Evolutionary conservation across 495 filamentous ascomycete species (phyloP).

Genomic region (Neurospora intermedia): DNA sequence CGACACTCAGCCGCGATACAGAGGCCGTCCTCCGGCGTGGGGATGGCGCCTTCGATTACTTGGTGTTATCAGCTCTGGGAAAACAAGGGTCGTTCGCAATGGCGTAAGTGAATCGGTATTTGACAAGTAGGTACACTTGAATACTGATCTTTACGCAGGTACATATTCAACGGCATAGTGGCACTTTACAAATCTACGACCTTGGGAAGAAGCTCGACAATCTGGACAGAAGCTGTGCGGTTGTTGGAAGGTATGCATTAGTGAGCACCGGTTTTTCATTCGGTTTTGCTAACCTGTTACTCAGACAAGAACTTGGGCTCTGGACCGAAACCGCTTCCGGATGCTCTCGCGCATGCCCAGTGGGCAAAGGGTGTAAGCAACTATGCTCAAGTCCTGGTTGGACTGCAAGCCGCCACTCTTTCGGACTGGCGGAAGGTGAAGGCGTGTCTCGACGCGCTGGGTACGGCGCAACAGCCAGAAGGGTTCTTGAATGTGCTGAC

Average conservation of each 20-base stretch:
- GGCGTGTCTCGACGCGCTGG: constrained; percentile 29
- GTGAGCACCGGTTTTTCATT: not conserved
- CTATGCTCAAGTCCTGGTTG: constrained; percentile 37
- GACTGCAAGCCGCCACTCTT: constrained; percentile 34
- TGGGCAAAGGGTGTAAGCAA: constrained; percentile 35
- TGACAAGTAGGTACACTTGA: constrained; percentile 16
- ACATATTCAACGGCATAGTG: constrained; percentile 57
- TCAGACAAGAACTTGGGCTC: constrained; percentile 21
- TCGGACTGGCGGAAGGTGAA: constrained; percentile 37
- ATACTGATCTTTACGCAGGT: constrained; percentile 28
- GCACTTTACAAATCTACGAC: constrained; percentile 49
- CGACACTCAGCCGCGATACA: constrained; percentile 52
- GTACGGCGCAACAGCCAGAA: constrained; percentile 18
- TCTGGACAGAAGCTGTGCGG: constrained; percentile 32
- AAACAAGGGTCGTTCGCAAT: constrained; percentile 38
- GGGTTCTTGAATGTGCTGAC: constrained; percentile 29
- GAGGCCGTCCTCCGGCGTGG: constrained; percentile 41
- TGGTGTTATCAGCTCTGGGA: constrained; percentile 40
- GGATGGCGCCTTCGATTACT: constrained; percentile 31
- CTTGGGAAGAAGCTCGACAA: constrained; percentile 47
- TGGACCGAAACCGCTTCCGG: constrained; percentile 27
- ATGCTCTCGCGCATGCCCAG: constrained; percentile 28
- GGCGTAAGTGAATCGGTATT: constrained; percentile 25
- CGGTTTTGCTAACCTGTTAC: constrained; percentile 11
- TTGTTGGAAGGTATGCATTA: constrained; percentile 15